Evolutionary conservation across 352 stramenopile species (phyloP), one percentile per base, ranked within the genome.

Genomic region (Phytophthora melonis): DNA sequence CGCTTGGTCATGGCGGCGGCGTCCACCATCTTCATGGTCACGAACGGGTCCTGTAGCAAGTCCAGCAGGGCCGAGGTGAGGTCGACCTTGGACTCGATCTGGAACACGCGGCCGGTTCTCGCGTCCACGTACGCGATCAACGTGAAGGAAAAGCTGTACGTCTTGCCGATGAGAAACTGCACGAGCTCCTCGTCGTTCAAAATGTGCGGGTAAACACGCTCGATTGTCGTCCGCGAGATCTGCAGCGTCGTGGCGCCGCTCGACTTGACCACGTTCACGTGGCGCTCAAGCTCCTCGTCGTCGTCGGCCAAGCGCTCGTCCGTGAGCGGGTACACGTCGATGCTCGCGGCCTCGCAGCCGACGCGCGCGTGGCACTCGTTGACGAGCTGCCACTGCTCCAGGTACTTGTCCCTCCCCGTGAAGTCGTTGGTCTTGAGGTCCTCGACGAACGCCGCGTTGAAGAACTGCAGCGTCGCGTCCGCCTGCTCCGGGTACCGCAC

Each of bases 51-150:
- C 27, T 78, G 72, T 8, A 87, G 62, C 45, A 87, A 21, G 1
- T 77, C 34, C 8, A 89, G 36, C 18, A 89, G 62, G 25, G 69
- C 75, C 16, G 77, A 79, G 8, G 72, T 79, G 49, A 87, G 64
- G 50, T 89, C 81, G 25, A 87, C 69, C 3, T 66, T 69, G 5
- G 75, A 83, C 66, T 89, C 82, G 18, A 86, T 72, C 63, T 87
- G 77, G 68, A 81, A 87, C 21, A 89, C 68, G 0, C 63, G 55
- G 5, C 79, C 79, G 0, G 63, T 34, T 0, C 5, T 34, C 3
- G 45, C 39, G 59, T 82, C 80, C 23, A 89, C 56, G 57, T 87
- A 75, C 7, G 73, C 55, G 27, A 81, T 56, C 27, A 86, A 63
- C 34, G 70, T 84, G 63, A 77, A 89, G 4, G 68, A 58, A 34